These are phyloP conservation scores for Trypanosoma congolense DNA, from an alignment of 208 protist genomes.

Conservation along the genomic window DNA sequence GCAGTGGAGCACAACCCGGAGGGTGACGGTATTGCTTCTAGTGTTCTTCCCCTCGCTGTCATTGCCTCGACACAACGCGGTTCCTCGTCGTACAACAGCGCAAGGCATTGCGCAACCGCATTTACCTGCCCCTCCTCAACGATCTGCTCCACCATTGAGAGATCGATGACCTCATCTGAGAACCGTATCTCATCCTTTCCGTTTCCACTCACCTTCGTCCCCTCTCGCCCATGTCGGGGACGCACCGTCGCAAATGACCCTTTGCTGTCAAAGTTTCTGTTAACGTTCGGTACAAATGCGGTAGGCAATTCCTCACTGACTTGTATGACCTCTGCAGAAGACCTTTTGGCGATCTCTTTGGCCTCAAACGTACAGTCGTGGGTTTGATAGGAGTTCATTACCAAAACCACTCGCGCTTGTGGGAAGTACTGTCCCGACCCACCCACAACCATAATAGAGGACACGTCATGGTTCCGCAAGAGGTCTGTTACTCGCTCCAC, in stretches of 20 bases:
- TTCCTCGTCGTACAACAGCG: slow-evolving; percentile 54
- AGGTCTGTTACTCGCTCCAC: slow-evolving; percentile 66
- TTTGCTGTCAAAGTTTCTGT: slow-evolving; percentile 14
- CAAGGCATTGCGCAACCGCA: slow-evolving; percentile 78
- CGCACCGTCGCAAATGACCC: slow-evolving; percentile 23
- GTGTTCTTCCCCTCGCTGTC: slow-evolving; percentile 13
- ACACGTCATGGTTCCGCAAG: slow-evolving; percentile 53
- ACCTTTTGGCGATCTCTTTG: slow-evolving; percentile 36
- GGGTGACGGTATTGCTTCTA: slow-evolving; percentile 7
- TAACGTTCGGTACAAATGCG: slow-evolving; percentile 7
- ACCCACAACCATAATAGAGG: slow-evolving; percentile 89
- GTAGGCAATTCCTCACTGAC: neutral
- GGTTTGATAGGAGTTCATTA: slow-evolving; percentile 79
- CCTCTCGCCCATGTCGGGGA: slow-evolving; percentile 13
- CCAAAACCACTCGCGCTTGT: slow-evolving; percentile 80
- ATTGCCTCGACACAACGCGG: slow-evolving; percentile 9
- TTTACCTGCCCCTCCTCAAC: slow-evolving; percentile 88
- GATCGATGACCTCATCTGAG: slow-evolving; percentile 62
- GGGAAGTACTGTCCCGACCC: slow-evolving; percentile 92
- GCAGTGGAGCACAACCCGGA: slow-evolving; percentile 1
- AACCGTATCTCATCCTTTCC: slow-evolving; percentile 41
- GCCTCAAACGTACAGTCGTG: slow-evolving; percentile 72
- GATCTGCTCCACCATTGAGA: slow-evolving; percentile 84
- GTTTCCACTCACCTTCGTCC: slow-evolving; percentile 51
- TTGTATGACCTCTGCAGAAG: neutral